Conservation (phyloP, 805 yeast genomes). For the Osmozyma mogii region DNA sequence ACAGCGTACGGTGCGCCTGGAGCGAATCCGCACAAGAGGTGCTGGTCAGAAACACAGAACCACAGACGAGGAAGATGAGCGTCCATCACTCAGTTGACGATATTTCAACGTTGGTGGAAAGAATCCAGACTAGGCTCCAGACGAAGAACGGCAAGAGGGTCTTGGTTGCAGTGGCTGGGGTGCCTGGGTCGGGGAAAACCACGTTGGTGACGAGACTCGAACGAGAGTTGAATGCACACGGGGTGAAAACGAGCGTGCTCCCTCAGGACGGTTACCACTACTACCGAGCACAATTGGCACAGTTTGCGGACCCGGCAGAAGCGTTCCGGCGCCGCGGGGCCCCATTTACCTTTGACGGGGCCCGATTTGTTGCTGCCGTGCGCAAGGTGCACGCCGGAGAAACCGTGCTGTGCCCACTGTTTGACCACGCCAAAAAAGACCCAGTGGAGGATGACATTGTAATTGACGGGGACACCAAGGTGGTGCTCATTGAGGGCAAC, state of each 20-base stretch:
- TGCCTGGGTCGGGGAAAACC: constrained; percentile 84
- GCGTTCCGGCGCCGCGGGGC: constrained; percentile 73
- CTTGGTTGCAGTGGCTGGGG: constrained; percentile 58
- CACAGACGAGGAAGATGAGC: too few relatives aligned
- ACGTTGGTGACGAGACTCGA: constrained; percentile 49
- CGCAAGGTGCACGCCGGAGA: constrained; percentile 16
- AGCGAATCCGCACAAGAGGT: constrained; percentile 9
- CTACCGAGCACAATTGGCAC: constrained; percentile 21
- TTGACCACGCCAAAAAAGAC: constrained; percentile 68
- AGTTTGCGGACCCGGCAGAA: constrained; percentile 43
- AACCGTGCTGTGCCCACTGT: constrained; percentile 52
- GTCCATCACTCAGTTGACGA: too few relatives aligned
- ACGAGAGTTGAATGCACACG: constrained; percentile 15
- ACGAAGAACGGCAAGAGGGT: constrained; percentile 39
- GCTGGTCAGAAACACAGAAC: too few relatives aligned
- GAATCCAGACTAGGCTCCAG: too few relatives aligned
- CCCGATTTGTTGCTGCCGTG: constrained; percentile 19
- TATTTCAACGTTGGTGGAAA: too few relatives aligned
- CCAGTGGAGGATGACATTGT: constrained; percentile 51
- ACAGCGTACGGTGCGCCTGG: constrained; percentile 15
- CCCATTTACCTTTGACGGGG: constrained; percentile 75
- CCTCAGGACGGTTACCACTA: constrained; percentile 37
- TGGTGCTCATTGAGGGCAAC: constrained; percentile 69
- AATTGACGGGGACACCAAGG: constrained; percentile 39
- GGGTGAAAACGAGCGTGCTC: constrained; percentile 15